Base-by-base conservation (phyloP, 2,329 filamentous ascomycete genomes). In the Talaromyces amestolkiae region DNA sequence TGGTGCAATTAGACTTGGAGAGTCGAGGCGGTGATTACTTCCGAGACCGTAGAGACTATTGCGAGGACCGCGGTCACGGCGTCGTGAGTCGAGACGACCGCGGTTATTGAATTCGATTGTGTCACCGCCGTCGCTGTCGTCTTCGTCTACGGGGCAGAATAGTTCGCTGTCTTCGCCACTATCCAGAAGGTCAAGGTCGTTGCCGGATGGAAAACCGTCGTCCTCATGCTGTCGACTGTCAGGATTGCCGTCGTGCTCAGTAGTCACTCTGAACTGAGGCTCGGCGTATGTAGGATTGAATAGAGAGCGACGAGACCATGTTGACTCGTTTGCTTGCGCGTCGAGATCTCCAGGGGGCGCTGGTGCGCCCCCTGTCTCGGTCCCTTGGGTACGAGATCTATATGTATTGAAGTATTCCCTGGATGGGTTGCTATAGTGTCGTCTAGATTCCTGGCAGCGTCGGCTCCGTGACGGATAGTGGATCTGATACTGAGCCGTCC, bases 401-500 rank as follows among this genome's bases (percentile, higher is more conserved):
- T 73, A 73, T 31, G 74, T 71, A 67, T 74, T 75, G 41, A 80
- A 65, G 54, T 80, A 80, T 68, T 79, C 78, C 35, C 78, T 73
- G 6, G 78, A 80, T 33, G 77, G 77, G 24, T 73, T 75, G 22
- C 73, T 63, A 60, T 71, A 70, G 31, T 64, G 67, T 39, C 74
- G 74, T 58, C 74, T 73, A 59, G 71, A 68, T 60, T 73, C 71
- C 61, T 71, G 72, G 19, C 58, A 27, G 39, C 69, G 70, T n/a
- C 69, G 70, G 37, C 68, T 71, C 37, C 72, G 67, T 54, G 72
- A 72, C 19, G 81, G 77, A 71, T 90, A 92, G 70, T 89, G 86
- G 31, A 94, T 89, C 69, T 91, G 87, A 74, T 94, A 94, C 67
- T 88, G 85, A 7, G 90, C 85, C 11, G 92, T 95, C 65, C 89